Evolutionary conservation across 495 filamentous ascomycete genomes (phyloP).

Genomic region (Xylaria bambusicola): DNA sequence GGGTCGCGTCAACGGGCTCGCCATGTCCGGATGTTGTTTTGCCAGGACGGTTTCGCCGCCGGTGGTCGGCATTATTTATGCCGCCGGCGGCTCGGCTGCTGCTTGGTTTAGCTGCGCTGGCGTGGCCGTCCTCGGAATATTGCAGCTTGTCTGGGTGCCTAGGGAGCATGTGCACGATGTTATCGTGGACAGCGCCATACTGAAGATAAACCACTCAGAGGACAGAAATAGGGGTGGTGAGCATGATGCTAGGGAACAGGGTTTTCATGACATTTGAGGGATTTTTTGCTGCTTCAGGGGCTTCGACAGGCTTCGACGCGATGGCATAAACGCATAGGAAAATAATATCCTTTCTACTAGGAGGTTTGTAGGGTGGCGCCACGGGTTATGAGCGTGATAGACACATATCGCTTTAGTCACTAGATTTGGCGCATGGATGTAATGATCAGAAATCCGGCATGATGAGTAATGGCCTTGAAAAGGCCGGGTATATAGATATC

Average conservation of each 20-base stretch:
- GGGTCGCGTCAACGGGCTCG: slow-evolving; percentile 72
- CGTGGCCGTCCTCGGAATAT: slow-evolving; percentile 60
- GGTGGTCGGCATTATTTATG: slow-evolving; percentile 66
- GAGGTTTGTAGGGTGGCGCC: background rate
- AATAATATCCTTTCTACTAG: background rate
- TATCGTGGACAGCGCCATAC: slow-evolving; percentile 9
- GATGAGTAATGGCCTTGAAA: background rate
- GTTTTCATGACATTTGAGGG: background rate
- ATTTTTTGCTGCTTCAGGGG: background rate
- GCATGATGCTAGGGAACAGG: background rate
- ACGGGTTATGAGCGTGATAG: background rate
- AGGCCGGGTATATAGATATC: slow-evolving; percentile 15
- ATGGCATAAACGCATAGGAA: too few relatives aligned
- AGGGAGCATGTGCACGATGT: slow-evolving; percentile 28
- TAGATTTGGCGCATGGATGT: background rate
- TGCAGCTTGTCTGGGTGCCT: slow-evolving; percentile 63
- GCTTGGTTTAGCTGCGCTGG: slow-evolving; percentile 69
- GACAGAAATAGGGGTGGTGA: slow-evolving; percentile 1
- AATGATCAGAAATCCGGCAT: background rate
- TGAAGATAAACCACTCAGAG: slow-evolving; percentile 7
- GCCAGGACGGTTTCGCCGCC: slow-evolving; percentile 69
- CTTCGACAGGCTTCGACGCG: too few relatives aligned
- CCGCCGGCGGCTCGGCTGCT: slow-evolving; percentile 59
- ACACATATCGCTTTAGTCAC: background rate
- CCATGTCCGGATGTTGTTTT: slow-evolving; percentile 66